These are phyloP conservation scores for Citrus sp. DNA, from an alignment of 345 rosid genomes.

Conservation along the genomic window DNA sequence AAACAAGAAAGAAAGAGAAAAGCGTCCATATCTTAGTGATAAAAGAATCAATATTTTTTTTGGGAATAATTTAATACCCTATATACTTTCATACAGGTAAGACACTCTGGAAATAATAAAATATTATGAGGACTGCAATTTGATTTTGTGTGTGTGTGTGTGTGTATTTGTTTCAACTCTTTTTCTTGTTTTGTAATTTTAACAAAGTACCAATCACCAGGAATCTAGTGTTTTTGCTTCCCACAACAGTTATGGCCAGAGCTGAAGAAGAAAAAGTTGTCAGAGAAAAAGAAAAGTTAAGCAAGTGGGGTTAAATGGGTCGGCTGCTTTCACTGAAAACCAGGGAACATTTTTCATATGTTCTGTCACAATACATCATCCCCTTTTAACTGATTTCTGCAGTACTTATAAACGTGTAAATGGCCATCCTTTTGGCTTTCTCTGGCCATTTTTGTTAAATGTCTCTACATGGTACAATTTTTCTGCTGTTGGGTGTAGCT, in stretches of 20 bases:
- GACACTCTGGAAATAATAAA: conserved; percentile 29
- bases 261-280: conserved; percentile 17
- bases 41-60: neutral
- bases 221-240: conserved; percentile 51
- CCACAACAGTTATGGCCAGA: conserved; percentile 26
- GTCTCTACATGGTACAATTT: conserved; percentile 3
- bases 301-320: conserved; percentile 41
- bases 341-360: conserved; percentile 36
- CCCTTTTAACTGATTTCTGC: conserved; percentile 21
- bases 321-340: conserved; percentile 37
- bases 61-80: neutral
- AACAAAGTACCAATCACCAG: conserved; percentile 37
- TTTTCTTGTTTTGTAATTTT: conserved; percentile 20
- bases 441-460: conserved; percentile 20
- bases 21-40: neutral
- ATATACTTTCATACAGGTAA: conserved; percentile 5
- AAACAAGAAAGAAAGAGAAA: neutral
- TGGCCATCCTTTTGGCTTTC: conserved; percentile 42
- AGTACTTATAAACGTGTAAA: conserved; percentile 23
- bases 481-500: conserved; percentile 20
- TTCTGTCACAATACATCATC: conserved; percentile 12
- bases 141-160: neutral
- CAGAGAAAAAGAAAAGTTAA: conserved; percentile 21
- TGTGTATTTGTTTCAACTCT: conserved; percentile 4
- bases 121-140: conserved; percentile 13